Conservation (phyloP, 2,329 filamentous ascomycete species). For the Colletotrichum tropicicola region DNA sequence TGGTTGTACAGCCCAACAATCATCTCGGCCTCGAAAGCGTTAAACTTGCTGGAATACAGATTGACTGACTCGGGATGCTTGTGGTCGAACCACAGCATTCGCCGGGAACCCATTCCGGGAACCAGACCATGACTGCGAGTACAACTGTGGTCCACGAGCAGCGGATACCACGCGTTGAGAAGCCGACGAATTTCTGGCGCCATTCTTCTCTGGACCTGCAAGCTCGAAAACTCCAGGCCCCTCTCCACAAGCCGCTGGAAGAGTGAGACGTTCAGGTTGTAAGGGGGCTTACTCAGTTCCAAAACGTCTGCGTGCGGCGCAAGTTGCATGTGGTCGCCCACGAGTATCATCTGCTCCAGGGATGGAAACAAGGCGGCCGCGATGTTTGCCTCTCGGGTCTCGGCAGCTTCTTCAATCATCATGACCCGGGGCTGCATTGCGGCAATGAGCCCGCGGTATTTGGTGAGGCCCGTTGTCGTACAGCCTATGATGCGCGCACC, state of each 20-base stretch:
- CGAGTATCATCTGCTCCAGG: conserved; percentile 62
- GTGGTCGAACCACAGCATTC: conserved; percentile 52
- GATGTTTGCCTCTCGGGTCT: conserved; percentile 73
- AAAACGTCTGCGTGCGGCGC: conserved; percentile 73
- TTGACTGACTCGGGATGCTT: conserved; percentile 72
- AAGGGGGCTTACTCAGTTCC: conserved; percentile 68
- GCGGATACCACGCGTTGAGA: conserved; percentile 57
- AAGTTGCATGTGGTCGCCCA: conserved; percentile 86
- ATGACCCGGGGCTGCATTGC: conserved; percentile 73
- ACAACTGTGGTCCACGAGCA: conserved; percentile 52
- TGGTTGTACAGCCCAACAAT: conserved; percentile 77
- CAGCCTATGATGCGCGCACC: conserved; percentile 65
- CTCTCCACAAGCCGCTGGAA: conserved; percentile 82
- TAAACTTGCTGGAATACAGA: conserved; percentile 72
- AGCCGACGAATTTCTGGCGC: conserved; percentile 53
- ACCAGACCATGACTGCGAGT: conserved; percentile 46
- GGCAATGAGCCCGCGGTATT: conserved; percentile 77
- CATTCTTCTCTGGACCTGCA: conserved; percentile 74
- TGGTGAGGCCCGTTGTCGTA: conserved; percentile 83
- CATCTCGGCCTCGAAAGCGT: conserved; percentile 79
- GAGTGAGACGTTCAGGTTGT: conserved; percentile 76
- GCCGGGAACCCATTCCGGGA: conserved; percentile 51
- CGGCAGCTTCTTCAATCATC: conserved; percentile 83
- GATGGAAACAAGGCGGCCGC: conserved; percentile 59
- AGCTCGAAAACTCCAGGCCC: conserved; percentile 67